Evolutionary conservation across 1,284 basidiomycete genomes (phyloP).

Genomic region (Testicularia cyperi): DNA sequence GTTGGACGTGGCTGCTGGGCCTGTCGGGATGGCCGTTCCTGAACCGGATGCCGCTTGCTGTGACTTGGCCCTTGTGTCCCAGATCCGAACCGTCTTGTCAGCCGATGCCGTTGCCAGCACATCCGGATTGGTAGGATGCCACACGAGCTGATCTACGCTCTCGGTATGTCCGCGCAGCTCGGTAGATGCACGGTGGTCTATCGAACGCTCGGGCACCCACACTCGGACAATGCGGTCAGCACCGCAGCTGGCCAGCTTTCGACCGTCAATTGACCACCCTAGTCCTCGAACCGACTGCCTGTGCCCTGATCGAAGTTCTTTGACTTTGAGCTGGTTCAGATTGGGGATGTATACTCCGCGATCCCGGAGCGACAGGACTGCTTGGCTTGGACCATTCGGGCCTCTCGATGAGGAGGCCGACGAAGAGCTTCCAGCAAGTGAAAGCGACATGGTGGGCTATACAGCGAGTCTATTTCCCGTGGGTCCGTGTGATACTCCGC

Average conservation of each 20-base stretch:
- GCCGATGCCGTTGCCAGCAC: conserved; percentile 42
- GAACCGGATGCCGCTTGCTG: background rate
- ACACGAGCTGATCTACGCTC: conserved; percentile 49
- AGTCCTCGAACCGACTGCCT: conserved; percentile 39
- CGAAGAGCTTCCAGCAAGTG: background rate
- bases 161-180: conserved; percentile 53
- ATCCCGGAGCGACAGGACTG: conserved; percentile 4
- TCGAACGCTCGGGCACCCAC: conserved; percentile 48
- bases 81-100: conserved; percentile 51
- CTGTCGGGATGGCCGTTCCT: too few relatives aligned
- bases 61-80: conserved; percentile 37
- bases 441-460: background rate
- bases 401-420: background rate
- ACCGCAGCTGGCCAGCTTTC: conserved; percentile 46
- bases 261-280: conserved; percentile 48
- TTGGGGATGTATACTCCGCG: conserved; percentile 11
- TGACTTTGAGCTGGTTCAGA: conserved; percentile 11
- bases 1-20: background rate
- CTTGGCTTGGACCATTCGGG: background rate
- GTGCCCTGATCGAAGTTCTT: conserved; percentile 38
- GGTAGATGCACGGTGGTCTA: conserved; percentile 45
- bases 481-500: too few relatives aligned
- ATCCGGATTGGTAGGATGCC: conserved; percentile 48
- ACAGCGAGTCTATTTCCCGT: too few relatives aligned
- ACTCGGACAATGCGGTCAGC: conserved; percentile 37